These are phyloP conservation scores for Nigrospora oryzae DNA, from an alignment of 2,329 filamentous ascomycete species.

Conservation along the genomic window DNA sequence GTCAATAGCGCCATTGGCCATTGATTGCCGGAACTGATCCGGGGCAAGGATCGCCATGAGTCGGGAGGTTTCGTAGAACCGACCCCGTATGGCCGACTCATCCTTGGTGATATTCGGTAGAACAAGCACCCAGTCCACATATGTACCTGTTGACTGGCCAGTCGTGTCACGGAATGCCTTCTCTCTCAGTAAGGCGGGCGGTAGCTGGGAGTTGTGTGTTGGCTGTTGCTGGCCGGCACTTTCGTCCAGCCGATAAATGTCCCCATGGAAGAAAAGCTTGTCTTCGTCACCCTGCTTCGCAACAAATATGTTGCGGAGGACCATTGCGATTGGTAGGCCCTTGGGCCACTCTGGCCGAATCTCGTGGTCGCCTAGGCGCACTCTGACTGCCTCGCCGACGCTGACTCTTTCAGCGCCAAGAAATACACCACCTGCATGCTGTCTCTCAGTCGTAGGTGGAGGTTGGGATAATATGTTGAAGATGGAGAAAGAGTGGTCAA, in stretches of 20 bases:
- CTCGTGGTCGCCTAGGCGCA: slow-evolving; percentile 30
- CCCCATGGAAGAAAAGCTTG: slow-evolving; percentile 14
- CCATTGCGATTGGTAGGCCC: slow-evolving; percentile 21
- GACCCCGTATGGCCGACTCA: slow-evolving; percentile 39
- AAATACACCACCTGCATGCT: slow-evolving; percentile 37
- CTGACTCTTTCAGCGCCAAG: slow-evolving; percentile 41
- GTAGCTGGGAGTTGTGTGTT: slow-evolving; percentile 7
- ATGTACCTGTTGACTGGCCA: slow-evolving; percentile 8
- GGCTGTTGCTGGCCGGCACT: slow-evolving; percentile 4
- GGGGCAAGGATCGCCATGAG: slow-evolving; percentile 42
- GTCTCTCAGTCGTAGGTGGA: slow-evolving; percentile 19
- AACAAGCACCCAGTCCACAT: slow-evolving; percentile 23
- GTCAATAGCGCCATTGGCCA: slow-evolving; percentile 28
- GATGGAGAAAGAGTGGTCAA: slow-evolving; percentile 40
- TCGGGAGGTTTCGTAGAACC: slow-evolving; percentile 49
- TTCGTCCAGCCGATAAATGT: slow-evolving; percentile 17
- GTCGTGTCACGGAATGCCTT: slow-evolving; percentile 20
- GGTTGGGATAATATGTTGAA: slow-evolving; percentile 29
- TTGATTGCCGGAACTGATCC: slow-evolving; percentile 24
- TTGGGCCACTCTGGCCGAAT: slow-evolving; percentile 21
- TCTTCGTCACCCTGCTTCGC: slow-evolving; percentile 6
- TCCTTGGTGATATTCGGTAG: slow-evolving; percentile 13
- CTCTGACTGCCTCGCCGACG: slow-evolving; percentile 38
- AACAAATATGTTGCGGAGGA: slow-evolving; percentile 27
- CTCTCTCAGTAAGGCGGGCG: slow-evolving; percentile 15